Percentiles rank a stretch among this genome's conserved stretches.
Evolutionary conservation across 306 rosid species (phyloP).

Genomic region (Rosa chinensis): DNA sequence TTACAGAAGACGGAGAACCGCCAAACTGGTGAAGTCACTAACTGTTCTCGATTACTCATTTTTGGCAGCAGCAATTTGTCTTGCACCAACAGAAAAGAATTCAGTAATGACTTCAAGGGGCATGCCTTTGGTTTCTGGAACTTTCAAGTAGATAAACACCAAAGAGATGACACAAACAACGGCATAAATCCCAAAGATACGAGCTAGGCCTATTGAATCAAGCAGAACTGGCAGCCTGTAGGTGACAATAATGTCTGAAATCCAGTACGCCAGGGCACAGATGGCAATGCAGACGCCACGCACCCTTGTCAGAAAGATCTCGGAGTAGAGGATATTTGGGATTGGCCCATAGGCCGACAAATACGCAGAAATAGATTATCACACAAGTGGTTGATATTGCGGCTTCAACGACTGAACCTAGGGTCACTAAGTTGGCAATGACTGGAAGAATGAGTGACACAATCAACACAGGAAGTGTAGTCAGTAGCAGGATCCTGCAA

Average conservation of each 20-base stretch:
- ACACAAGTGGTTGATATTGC: slow-evolving; percentile 65
- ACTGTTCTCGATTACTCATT: slow-evolving; percentile 32
- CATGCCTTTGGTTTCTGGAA: slow-evolving; percentile 91
- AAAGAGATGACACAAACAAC: slow-evolving; percentile 59
- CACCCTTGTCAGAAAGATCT: slow-evolving; percentile 78
- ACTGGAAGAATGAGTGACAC: slow-evolving; percentile 51
- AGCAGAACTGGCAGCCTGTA: slow-evolving; percentile 68
- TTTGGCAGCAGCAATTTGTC: slow-evolving; percentile 48
- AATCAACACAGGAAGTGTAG: slow-evolving; percentile 70
- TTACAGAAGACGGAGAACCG: background rate
- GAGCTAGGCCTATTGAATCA: slow-evolving; percentile 51
- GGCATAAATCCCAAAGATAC: slow-evolving; percentile 65
- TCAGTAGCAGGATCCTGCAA: slow-evolving; percentile 63
- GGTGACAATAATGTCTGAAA: slow-evolving; percentile 67
- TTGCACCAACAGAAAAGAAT: slow-evolving; percentile 69
- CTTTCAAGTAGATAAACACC: slow-evolving; percentile 66
- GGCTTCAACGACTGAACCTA: slow-evolving; percentile 53
- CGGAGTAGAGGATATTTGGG: slow-evolving; percentile 75
- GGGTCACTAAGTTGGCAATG: slow-evolving; percentile 35
- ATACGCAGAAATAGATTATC: slow-evolving; percentile 56
- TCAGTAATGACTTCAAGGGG: slow-evolving; percentile 85
- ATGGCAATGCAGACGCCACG: slow-evolving; percentile 88
- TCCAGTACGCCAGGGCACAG: slow-evolving; percentile 68
- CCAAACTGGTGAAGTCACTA: background rate
- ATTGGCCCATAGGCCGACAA: slow-evolving; percentile 80